Evolutionary conservation across 305 asterid genomes (phyloP).

Genomic region (Solanum chacoense): DNA sequence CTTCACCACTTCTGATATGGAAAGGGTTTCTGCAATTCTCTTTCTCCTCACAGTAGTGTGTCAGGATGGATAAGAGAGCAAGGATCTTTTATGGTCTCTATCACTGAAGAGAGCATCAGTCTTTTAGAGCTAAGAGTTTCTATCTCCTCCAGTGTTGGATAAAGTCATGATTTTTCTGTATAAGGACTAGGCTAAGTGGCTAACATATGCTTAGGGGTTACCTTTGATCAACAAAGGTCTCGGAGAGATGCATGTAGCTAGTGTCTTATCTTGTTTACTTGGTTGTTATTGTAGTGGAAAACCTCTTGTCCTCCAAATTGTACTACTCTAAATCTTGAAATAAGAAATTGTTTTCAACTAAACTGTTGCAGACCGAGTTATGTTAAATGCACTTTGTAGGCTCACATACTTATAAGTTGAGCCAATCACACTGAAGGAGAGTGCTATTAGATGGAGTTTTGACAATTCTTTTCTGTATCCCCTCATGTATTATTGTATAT

Average conservation of each 20-base stretch:
- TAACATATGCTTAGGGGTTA: background rate
- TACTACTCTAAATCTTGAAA: background rate
- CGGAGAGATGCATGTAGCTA: background rate
- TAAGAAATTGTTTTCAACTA: background rate
- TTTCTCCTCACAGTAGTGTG: background rate
- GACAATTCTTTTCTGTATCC: background rate
- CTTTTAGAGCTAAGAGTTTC: background rate
- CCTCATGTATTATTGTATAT: background rate
- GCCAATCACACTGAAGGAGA: background rate
- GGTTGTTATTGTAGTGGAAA: background rate
- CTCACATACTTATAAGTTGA: background rate
- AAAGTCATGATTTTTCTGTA: background rate
- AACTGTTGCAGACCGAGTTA: background rate
- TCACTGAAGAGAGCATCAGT: background rate
- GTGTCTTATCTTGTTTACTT: background rate
- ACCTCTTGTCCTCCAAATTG: background rate
- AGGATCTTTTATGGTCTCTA: background rate
- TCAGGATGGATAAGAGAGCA: background rate
- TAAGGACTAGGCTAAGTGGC: background rate
- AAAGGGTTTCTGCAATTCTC: background rate
- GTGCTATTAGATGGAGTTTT: background rate
- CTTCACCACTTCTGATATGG: background rate
- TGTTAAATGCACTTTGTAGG: background rate
- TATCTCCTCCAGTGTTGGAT: background rate
- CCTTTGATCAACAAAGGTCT: background rate